Evolutionary conservation across 106 monocot genomes (phyloP), one percentile per base, ranked within the genome.

Genomic region (Triglochin maritima): DNA sequence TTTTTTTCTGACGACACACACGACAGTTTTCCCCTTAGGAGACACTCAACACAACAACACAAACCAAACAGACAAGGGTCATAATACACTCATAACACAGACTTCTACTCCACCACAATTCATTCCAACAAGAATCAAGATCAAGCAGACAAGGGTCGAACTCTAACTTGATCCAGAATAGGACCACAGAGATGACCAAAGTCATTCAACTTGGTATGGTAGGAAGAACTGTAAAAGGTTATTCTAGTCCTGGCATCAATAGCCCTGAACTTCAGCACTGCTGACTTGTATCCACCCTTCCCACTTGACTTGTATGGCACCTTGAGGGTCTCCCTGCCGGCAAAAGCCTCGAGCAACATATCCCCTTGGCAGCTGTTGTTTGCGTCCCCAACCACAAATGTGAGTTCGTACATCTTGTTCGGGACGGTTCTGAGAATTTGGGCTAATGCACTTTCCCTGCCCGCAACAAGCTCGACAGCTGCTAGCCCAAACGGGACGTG

Each of bases 151-250:
- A 77, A 47, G 29, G 80, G 90, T 64, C 67, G 71, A 59, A 94
- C 83, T 64, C 69, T 87, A 49, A 94, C 89, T 71, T 83, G 78
- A 75, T 94, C 94, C 72, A 94, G 45, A 16, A 94, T 79, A 29
- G 94, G 94, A 6, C 94, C 94, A 71, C 94, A 94, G 14, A 90
- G 79, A 7, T 84, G 78, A 3, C 75, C 89, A 14, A 50, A 44
- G 47, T 82, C 82, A 47, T 71, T 54, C 55, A 56, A 52, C 66
- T 71, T 87, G 2, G 82, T 87, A 69, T 94, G 94, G 70, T 94
- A 94, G 77, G 76, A 87, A 1, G 82, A 82, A 60, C 86, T 89
- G 77, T 73, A 90, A 77, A 94, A 94, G 7, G 85, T 90, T 62
- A 94, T 62, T 75, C 94, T 74, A 0, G 90, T 84, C 51, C 89